Base-by-base conservation (phyloP, 202 grass and related monocot genomes). In the Dendrocalamus latiflorus region DNA sequence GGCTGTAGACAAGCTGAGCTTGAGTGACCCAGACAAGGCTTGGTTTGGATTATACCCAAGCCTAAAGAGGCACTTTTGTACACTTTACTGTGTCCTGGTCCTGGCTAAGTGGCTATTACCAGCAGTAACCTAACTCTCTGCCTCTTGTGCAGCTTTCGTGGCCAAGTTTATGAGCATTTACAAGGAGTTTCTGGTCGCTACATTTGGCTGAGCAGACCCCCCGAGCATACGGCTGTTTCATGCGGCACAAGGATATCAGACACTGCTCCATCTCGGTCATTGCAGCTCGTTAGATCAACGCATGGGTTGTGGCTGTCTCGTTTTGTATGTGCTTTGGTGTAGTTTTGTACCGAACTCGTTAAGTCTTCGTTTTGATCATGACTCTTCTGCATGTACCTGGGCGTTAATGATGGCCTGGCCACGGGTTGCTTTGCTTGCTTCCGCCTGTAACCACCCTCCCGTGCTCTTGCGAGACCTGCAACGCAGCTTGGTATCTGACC, bases 181-280 rank as follows among this genome's bases (percentile, higher is more conserved):
- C n/a, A 84, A n/a, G n/a, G n/a, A n/a, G n/a, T 99, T 99, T 81
- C 89, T 99, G 8, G 86, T 93, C 0, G 91, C 93, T 14, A 87
- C 96, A 80, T 99, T 99, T 85, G 89, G 91, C 22, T 99, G 84
- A 99, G 82, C 72, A 54, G 71, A 68, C 20, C 1, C 20, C 14
- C 4, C 2, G 49, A 79, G 63, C 15, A 17, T 37, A 21, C 4
- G 2, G 6, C 13, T 15, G 22, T 57, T 59, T 60, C 30, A 41
- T 10, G 13, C 18, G 0, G n/a, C 41, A 18, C 15, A 33, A 75
- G n/a, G 65, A 73, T 65, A n/a, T n/a, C 9, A 2, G 6, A 37
- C 8, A 51, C 17, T 20, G 41, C 24, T 7, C 59, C 13, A 33
- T 65, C 20, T 26, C 17, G 14, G 38, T 44, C 26, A 7, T 42